Conservation (phyloP, 2,329 filamentous ascomycete species). For the Claviceps pazoutovae region DNA sequence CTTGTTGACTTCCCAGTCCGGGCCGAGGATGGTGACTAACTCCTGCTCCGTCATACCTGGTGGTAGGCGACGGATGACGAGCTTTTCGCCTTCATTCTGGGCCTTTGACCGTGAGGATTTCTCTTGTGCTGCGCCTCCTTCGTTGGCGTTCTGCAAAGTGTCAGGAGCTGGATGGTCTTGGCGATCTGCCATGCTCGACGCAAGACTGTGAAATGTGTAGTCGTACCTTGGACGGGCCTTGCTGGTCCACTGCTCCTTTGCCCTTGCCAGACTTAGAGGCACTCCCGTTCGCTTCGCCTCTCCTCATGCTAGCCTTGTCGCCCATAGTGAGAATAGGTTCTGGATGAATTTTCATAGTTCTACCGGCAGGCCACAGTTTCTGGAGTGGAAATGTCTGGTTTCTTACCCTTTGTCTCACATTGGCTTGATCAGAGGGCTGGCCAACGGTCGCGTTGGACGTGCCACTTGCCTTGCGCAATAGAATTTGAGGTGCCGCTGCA, state of each 20-base stretch:
- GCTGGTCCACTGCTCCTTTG: slow-evolving; percentile 16
- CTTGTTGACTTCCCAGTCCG: slow-evolving; percentile 67
- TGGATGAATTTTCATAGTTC: not conserved
- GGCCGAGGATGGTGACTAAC: slow-evolving; percentile 56
- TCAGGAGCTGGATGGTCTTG: not conserved
- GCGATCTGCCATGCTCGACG: not conserved
- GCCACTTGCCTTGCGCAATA: slow-evolving; percentile 23
- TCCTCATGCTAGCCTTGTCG: slow-evolving; percentile 11
- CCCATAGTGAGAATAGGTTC: not conserved
- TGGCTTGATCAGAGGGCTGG: slow-evolving; percentile 9
- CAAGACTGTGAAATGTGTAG: not conserved
- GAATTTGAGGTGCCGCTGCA: slow-evolving; percentile 20
- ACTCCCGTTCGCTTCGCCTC: slow-evolving; percentile 11
- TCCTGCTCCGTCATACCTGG: slow-evolving; percentile 73
- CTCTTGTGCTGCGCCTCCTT: slow-evolving; percentile 12
- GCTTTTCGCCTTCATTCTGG: slow-evolving; percentile 53
- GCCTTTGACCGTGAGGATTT: slow-evolving; percentile 18
- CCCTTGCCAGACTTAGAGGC: slow-evolving; percentile 10
- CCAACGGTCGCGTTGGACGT: slow-evolving; percentile 11
- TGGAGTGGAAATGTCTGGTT: not conserved
- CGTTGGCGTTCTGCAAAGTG: slow-evolving; percentile 10
- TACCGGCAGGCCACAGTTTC: not conserved
- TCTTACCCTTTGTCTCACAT: slow-evolving; percentile 13
- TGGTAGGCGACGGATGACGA: slow-evolving; percentile 71
- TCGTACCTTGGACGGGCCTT: slow-evolving; percentile 16